Conservation (phyloP, 2,329 filamentous ascomycete genomes). For the Colletotrichum cereale region DNA sequence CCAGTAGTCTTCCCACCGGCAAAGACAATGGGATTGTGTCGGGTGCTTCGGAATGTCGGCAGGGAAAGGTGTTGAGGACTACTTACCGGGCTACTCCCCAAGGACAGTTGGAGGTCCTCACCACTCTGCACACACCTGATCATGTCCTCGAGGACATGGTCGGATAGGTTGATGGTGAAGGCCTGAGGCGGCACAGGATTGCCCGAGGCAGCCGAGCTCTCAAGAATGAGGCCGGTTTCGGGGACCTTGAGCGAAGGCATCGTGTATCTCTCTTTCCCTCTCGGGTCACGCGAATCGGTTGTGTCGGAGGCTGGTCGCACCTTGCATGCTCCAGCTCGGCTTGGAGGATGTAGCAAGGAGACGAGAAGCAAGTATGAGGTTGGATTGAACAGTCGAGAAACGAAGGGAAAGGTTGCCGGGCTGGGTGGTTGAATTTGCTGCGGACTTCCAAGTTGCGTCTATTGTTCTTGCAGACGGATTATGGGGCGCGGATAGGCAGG, state of each 20-base stretch:
- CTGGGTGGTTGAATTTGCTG: slow-evolving; percentile 22
- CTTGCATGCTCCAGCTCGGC: slow-evolving; percentile 34
- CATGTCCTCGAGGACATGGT: slow-evolving; percentile 72
- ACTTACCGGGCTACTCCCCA: slow-evolving; percentile 72
- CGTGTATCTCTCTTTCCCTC: slow-evolving; percentile 41
- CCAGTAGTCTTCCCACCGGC: slow-evolving; percentile 10
- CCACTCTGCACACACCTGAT: slow-evolving; percentile 70
- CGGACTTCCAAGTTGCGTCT: slow-evolving; percentile 25
- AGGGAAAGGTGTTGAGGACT: background rate
- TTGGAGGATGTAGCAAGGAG: slow-evolving; percentile 2
- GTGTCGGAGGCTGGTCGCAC: slow-evolving; percentile 21
- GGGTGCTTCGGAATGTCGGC: background rate
- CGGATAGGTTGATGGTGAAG: slow-evolving; percentile 69
- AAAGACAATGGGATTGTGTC: slow-evolving; percentile 31
- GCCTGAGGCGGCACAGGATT: slow-evolving; percentile 63
- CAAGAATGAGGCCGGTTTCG: slow-evolving; percentile 69
- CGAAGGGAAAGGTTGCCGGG: background rate
- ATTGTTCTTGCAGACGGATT: slow-evolving; percentile 35
- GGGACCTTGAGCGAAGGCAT: slow-evolving; percentile 70
- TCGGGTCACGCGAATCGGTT: slow-evolving; percentile 28
- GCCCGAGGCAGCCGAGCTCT: slow-evolving; percentile 59
- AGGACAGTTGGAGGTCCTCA: slow-evolving; percentile 66
- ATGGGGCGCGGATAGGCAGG: slow-evolving; percentile 37
- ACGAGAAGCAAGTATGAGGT: background rate
- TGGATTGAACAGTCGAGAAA: slow-evolving; percentile 7